Conservation (phyloP, 768 basidiomycete species). For the Boletus reticulatus region DNA sequence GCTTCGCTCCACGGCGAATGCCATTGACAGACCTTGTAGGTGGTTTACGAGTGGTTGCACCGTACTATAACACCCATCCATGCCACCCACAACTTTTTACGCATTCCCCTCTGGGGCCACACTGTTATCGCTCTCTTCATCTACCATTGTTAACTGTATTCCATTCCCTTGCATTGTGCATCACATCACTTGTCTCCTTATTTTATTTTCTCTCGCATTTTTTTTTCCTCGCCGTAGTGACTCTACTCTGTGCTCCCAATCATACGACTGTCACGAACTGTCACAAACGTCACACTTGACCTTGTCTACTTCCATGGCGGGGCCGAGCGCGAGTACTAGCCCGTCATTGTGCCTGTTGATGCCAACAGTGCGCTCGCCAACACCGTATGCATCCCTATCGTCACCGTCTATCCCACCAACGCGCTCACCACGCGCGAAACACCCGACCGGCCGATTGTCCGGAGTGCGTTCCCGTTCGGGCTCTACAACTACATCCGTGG, state of each 20-base stretch:
- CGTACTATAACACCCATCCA: slow-evolving; percentile 38
- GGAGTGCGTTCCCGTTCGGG: slow-evolving; percentile 34
- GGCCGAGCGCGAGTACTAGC: slow-evolving; percentile 4
- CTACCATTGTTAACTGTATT: slow-evolving; percentile 16
- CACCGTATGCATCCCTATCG: background rate
- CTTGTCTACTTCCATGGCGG: slow-evolving; percentile 13
- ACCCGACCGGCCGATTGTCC: slow-evolving; percentile 24
- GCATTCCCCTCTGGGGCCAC: background rate
- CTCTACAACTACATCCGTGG: slow-evolving; percentile 25
- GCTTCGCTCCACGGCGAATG: slow-evolving; percentile 14
- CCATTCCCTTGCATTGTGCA: slow-evolving; percentile 16
- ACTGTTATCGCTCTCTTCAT: slow-evolving; percentile 3
- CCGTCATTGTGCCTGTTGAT: slow-evolving; percentile 27
- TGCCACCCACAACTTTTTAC: slow-evolving; percentile 6
- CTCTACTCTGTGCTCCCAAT: no score
- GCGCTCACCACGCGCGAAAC: slow-evolving; percentile 25
- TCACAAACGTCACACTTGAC: slow-evolving; percentile 12
- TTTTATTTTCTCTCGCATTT: background rate
- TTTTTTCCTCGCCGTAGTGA: background rate
- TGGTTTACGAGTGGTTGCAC: slow-evolving; percentile 76
- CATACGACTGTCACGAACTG: slow-evolving; percentile 10
- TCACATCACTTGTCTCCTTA: slow-evolving; percentile 6
- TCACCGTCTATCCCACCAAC: slow-evolving; percentile 16
- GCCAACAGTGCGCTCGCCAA: slow-evolving; percentile 33
- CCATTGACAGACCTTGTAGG: slow-evolving; percentile 40